Base-by-base conservation (phyloP, 164 flowering plant species). In the Paratinospora sagittata region DNA sequence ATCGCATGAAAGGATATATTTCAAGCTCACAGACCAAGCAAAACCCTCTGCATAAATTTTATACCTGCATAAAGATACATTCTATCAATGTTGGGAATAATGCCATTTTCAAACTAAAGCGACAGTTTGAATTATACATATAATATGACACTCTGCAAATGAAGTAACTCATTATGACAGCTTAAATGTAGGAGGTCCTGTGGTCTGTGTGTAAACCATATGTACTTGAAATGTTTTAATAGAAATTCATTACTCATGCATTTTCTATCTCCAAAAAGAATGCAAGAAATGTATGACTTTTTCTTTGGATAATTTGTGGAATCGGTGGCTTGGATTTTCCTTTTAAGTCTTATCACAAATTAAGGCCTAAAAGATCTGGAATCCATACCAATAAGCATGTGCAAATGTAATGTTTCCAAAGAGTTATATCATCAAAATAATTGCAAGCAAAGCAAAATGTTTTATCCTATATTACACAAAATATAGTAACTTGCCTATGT, bases 21-120 rank as follows among this genome's bases (percentile, higher is more conserved):
- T 93, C 81, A 91, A 75, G 78, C 97, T 91, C 78, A 93, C 98
- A 6, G 98, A 91, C 96, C 98, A 91, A 49, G 98, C 98, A 78
- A 68, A 90, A 19, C 98, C 98, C 75, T 93, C 97, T 0, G 96
- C 94, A 70, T 91, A 93, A 17, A 93, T 91, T 76, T 90, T 93
- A 71, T 93, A 93, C 77, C 98, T 93, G 85, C 77, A 76, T 23
- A 36, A 52, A 23, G 8, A 39, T 13, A 21, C 27, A 63, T 9
- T 14, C 10, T 6, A 24, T 27, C 26, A 6, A 11, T 10, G 13
- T 10, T 27, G 8, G 26, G 27, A 61, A n/a, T 19, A 3, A 61
- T 11, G 4, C 3, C 5, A 3, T 10, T 60, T 23, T 8, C 24
- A 60, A 60, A 17, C 10, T 60, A 8, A 23, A 60, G 9, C 11